phyloP scores from a whole-genome alignment of 441 rosid species.

The Gossypium lobatum region DNA sequence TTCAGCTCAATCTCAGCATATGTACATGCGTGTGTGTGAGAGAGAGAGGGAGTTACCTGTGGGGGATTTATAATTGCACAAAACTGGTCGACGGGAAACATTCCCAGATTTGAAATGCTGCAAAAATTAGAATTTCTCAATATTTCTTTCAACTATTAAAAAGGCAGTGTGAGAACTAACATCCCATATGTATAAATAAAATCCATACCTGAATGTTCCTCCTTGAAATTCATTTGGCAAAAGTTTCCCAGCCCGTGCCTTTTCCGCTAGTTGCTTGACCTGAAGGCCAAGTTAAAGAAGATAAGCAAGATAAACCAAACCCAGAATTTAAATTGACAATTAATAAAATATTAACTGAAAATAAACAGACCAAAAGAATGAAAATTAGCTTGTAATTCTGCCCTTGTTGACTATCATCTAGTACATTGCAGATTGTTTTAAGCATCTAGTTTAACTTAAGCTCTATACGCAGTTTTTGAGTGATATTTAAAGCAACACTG shows the following conservation, averaged over 20 bases:
- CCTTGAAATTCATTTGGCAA: constrained; percentile 89
- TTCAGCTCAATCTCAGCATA: neutral
- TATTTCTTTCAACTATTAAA: constrained; percentile 13
- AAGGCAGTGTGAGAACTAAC: constrained; percentile 7
- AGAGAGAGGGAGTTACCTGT: constrained; percentile 48
- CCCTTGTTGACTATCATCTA: neutral
- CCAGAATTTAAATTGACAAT: neutral
- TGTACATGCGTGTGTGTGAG: neutral
- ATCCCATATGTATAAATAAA: constrained; percentile 1
- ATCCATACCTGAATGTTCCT: constrained; percentile 80
- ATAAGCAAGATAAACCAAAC: neutral
- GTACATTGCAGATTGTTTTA: neutral
- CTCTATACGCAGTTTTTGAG: neutral
- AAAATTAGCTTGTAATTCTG: neutral
- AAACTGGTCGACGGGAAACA: constrained; percentile 92
- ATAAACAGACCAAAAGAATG: neutral
- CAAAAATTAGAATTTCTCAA: constrained; percentile 23
- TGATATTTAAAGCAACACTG: neutral
- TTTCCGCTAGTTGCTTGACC: constrained; percentile 95
- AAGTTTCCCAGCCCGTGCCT: constrained; percentile 89
- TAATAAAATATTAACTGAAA: neutral
- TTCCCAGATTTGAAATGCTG: constrained; percentile 98
- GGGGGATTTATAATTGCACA: constrained; percentile 95
- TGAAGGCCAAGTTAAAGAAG: constrained; percentile 27
- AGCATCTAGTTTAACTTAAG: constrained; percentile 1